Evolutionary conservation across 192 early-diverging fungal genomes (phyloP).

Genomic region (Dissophora globulifera): DNA sequence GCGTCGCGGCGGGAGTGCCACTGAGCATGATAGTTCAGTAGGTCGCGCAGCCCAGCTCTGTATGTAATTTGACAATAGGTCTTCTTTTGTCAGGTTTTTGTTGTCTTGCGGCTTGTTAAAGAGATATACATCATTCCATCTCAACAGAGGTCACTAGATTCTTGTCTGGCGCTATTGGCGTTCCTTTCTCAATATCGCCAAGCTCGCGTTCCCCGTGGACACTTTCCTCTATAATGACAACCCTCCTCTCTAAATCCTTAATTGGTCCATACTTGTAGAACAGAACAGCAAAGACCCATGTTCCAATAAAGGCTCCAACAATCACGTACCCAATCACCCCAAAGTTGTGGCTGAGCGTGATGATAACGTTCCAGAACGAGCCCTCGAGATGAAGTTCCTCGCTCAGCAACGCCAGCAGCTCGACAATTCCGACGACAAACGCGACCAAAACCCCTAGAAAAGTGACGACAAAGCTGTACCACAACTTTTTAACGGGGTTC

Average conservation of each 20-base stretch:
- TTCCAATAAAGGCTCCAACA: constrained; percentile 55
- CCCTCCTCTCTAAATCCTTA: constrained; percentile 48
- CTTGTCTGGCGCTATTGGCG: no score
- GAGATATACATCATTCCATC: no score
- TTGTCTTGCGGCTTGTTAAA: no score
- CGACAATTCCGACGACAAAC: constrained; percentile 63
- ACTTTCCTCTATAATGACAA: constrained; percentile 37
- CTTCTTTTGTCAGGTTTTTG: no score
- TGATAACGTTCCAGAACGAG: constrained; percentile 46
- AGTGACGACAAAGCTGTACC: constrained; percentile 74
- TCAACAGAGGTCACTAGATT: no score
- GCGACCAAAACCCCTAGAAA: constrained; percentile 70
- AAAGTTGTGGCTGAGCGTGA: constrained; percentile 56
- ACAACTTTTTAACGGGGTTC: constrained; percentile 70
- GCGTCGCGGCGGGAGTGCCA: no score
- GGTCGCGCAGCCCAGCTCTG: no score
- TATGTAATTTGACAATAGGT: no score
- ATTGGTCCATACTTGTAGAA: constrained; percentile 53
- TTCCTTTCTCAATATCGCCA: no score
- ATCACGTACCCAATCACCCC: constrained; percentile 64
- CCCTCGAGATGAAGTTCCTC: constrained; percentile 44
- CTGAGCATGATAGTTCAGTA: no score
- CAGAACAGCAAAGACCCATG: constrained; percentile 53
- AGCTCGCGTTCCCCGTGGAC: no score
- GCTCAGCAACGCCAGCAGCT: constrained; percentile 63